These are phyloP conservation scores for Lachancea sp. DNA, from an alignment of 805 yeast species.

Conservation along the genomic window DNA sequence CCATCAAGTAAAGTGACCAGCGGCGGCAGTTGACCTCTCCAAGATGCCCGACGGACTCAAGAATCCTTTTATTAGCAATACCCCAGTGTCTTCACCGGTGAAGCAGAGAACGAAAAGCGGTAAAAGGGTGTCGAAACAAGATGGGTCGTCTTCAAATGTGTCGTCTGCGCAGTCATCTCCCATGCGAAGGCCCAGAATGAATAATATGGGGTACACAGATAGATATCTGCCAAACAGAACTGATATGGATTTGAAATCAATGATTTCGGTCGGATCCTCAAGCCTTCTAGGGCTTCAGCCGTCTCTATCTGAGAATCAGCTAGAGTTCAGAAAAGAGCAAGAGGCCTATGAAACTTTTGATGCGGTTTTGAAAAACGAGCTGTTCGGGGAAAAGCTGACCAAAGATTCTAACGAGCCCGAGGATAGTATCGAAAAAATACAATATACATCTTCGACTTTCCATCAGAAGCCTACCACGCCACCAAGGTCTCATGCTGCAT, in stretches of 20 bases:
- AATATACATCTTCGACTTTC: slow-evolving; percentile 28
- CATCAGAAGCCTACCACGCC: slow-evolving; percentile 12
- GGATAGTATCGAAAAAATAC: slow-evolving; percentile 28
- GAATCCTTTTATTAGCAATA: slow-evolving; percentile 31
- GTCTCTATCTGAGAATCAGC: slow-evolving; percentile 44
- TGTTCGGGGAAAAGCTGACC: slow-evolving; percentile 84
- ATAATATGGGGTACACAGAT: slow-evolving; percentile 54
- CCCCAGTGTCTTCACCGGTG: slow-evolving; percentile 31
- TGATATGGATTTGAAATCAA: slow-evolving; percentile 83
- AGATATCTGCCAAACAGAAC: slow-evolving; percentile 83
- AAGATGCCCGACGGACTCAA: slow-evolving; percentile 14
- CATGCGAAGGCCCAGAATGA: slow-evolving; percentile 27
- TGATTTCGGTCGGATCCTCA: slow-evolving; percentile 41
- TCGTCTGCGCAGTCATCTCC: slow-evolving; percentile 28
- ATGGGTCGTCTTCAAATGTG: slow-evolving; percentile 17
- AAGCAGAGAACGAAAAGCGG: slow-evolving; percentile 15
- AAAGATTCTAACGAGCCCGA: slow-evolving; percentile 30
- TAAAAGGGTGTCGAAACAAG: slow-evolving; percentile 17
- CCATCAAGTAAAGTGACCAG: background rate
- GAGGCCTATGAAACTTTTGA: slow-evolving; percentile 87
- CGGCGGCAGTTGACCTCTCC: background rate
- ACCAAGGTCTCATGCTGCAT: slow-evolving; percentile 5
- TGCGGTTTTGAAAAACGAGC: slow-evolving; percentile 77
- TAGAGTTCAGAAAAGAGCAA: slow-evolving; percentile 62
- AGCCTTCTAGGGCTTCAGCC: slow-evolving; percentile 23